These are phyloP conservation scores for Physaria fendleri DNA, from an alignment of 345 rosid species.

Conservation along the genomic window DNA sequence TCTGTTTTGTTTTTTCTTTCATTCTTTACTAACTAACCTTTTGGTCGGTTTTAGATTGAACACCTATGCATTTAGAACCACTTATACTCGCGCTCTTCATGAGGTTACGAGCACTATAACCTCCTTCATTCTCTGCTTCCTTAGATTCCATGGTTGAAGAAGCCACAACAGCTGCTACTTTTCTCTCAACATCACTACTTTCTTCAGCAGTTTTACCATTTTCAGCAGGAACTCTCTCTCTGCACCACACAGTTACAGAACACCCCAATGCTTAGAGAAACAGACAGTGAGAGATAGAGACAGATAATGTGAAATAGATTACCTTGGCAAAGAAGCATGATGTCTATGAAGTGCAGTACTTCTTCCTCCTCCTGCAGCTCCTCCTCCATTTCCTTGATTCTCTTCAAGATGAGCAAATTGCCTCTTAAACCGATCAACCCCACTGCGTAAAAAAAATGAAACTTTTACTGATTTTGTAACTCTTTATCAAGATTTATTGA, in stretches of 20 bases:
- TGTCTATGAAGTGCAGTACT: constrained; percentile 64
- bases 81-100: constrained; percentile 92
- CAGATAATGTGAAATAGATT: no score
- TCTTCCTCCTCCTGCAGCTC: no score
- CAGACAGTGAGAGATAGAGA: no score
- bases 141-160: constrained; percentile 37
- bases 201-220: constrained; percentile 34
- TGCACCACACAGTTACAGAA: no score
- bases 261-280: no score
- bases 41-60: constrained; percentile 37
- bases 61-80: constrained; percentile 78
- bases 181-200: constrained; percentile 33
- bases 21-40: no score
- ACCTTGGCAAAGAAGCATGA: constrained; percentile 96
- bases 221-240: constrained; percentile 79
- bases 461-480: no score
- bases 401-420: constrained; percentile 99
- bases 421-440: constrained; percentile 91
- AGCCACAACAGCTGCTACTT: constrained; percentile 41
- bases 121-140: constrained; percentile 32
- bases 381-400: constrained; percentile 67
- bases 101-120: constrained; percentile 55
- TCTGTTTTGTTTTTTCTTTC: no score
- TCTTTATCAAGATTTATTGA: no score
- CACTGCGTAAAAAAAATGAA: constrained; percentile 38